A percentile compares a stretch with the other conserved stretches of the same genome.
These are phyloP conservation scores for Astragalus glycyphyllos DNA, from an alignment of 306 rosid species.

Conservation along the genomic window DNA sequence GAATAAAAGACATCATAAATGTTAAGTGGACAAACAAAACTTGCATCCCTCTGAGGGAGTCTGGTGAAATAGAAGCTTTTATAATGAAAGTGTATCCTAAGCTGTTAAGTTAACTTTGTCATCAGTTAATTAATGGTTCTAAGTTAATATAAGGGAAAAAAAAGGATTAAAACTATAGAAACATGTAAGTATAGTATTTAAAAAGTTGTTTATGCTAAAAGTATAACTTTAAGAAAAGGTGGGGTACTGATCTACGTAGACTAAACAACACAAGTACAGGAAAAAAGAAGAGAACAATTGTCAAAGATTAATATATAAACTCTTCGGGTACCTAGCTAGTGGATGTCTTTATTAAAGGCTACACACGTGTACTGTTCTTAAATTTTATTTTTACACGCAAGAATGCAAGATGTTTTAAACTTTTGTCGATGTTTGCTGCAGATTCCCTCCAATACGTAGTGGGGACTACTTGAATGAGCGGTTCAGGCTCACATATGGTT, in stretches of 20 bases:
- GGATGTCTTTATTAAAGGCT: constrained; percentile 14
- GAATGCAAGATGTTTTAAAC: not conserved
- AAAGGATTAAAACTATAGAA: not conserved
- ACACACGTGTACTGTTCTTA: not conserved
- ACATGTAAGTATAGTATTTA: not conserved
- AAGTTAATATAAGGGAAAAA: too few species aligned
- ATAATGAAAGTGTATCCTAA: too few species aligned
- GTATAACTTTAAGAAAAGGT: not conserved
- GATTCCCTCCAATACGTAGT: constrained; percentile 79
- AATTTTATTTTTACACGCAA: constrained; percentile 2
- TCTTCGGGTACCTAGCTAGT: too few species aligned
- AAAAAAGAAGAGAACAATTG: too few species aligned
- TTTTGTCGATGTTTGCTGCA: constrained; percentile 46
- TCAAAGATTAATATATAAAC: too few species aligned
- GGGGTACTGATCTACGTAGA: not conserved
- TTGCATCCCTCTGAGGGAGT: too few species aligned
- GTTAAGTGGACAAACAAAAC: too few species aligned
- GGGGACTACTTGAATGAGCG: constrained; percentile 82
- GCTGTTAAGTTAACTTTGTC: too few species aligned
- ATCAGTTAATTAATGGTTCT: too few species aligned
- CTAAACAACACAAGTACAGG: too few species aligned
- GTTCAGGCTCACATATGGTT: constrained; percentile 63
- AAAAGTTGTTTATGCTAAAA: not conserved
- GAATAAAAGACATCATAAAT: too few species aligned
- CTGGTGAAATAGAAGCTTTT: too few species aligned